Percentiles rank a stretch among this genome's conserved stretches.
phyloP scores from a whole-genome alignment of 1,284 basidiomycete genomes.

The Ustilago xerochloae region DNA sequence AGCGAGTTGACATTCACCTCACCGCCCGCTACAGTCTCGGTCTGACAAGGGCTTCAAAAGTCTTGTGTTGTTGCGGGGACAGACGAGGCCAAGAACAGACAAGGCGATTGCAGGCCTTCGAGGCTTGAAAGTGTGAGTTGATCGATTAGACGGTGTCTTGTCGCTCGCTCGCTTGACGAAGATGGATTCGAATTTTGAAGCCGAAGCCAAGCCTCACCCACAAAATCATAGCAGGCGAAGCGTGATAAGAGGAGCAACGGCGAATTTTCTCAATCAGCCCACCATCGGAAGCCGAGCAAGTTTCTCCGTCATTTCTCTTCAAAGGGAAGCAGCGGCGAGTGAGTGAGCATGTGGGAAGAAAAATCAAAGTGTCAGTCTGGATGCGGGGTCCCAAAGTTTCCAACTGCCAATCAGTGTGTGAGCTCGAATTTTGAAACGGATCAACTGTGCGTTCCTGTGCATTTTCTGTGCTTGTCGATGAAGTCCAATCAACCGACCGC shows the following conservation, averaged over 20 bases:
- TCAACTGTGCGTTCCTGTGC: background rate
- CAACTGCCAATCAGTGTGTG: background rate
- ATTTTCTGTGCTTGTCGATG: slow-evolving; percentile 1
- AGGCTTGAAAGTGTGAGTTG: background rate
- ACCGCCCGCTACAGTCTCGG: background rate
- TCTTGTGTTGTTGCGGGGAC: background rate
- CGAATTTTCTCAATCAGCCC: background rate
- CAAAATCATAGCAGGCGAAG: no score
- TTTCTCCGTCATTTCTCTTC: background rate
- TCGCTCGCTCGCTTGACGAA: background rate
- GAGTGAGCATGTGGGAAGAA: background rate
- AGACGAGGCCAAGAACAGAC: background rate
- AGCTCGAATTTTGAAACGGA: background rate
- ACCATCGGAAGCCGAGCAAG: background rate
- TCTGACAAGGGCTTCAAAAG: background rate
- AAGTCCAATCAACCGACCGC: background rate
- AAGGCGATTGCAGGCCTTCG: background rate
- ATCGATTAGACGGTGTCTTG: background rate
- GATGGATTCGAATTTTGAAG: background rate
- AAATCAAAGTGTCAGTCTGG: background rate
- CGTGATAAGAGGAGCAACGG: background rate
- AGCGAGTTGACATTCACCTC: no score
- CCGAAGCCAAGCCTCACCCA: background rate
- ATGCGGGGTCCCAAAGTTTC: slow-evolving; percentile 17
- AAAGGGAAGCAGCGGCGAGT: background rate